Evolutionary conservation across 129 eudicot species (phyloP), one percentile per base, ranked within the genome.

Genomic region (Kitagawia praeruptora): DNA sequence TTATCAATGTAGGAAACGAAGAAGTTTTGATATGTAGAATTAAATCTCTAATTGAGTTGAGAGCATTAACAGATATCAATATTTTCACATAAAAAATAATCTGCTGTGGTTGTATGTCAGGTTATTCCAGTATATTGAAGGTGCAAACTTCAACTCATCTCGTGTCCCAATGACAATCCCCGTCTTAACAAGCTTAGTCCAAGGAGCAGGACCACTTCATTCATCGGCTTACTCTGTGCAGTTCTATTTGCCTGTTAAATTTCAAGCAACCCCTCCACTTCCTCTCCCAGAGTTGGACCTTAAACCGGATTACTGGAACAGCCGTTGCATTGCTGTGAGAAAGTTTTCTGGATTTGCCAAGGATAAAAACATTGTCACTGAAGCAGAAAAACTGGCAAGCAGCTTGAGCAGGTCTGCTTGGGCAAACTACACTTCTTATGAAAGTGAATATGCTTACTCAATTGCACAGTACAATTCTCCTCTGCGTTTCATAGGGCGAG

Each of bases 241-340:
- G 45, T 89, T 93, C 78, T 91, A 89, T 85, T 69, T 93, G 67
- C 97, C 98, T 5, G 39, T 69, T 1, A 85, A 91, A 76, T 91
- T 93, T 83, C 93, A 91, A 83, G 85, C 81, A 56, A 61, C 64
- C n/a, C 98, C 97, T n/a, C 98, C 97, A 34, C 85, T 88, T 54
- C 96, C 97, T 48, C 98, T 93, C 37, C 96, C 92, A 23, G 98
- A 91, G 80, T 91, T 93, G 48, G 84, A 91, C 79, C 93, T 93
- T 40, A 38, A 66, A 47, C 90, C 96, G 21, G 92, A 85, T 45
- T 80, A 84, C 28, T 91, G 93, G 96, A 48, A 84, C 75, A 77
- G 85, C 53, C 83, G 76, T 78, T 93, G 98, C 85, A 82, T 89
- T 82, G 98, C 97, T 6, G 91, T 89, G 28, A 83, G 98, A 79